Evolutionary conservation across 2,329 filamentous ascomycete species (phyloP).

Genomic region (Aureobasidium sp.): DNA sequence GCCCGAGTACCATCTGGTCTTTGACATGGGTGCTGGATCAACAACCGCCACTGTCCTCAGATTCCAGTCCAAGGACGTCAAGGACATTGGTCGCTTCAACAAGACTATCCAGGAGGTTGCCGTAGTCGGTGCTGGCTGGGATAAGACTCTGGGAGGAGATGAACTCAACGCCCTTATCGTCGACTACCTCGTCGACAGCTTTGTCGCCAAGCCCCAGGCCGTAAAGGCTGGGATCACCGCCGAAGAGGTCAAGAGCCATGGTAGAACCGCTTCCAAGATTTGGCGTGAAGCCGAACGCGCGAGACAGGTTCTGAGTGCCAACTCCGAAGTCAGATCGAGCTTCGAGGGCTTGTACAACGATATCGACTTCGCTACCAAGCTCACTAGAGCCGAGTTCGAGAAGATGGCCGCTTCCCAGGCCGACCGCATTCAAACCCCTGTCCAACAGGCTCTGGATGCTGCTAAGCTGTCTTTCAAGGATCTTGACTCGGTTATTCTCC

Average conservation of each 20-base stretch:
- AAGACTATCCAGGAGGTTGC: conserved; percentile 96
- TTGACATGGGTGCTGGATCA: conserved; percentile 95
- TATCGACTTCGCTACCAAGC: conserved; percentile 86
- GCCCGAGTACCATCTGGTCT: conserved; percentile 86
- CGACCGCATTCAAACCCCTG: conserved; percentile 57
- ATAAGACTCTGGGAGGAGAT: conserved; percentile 82
- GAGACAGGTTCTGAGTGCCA: conserved; percentile 87
- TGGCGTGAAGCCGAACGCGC: conserved; percentile 83
- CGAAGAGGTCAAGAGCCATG: conserved; percentile 62
- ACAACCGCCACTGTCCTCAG: conserved; percentile 82
- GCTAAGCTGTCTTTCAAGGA: conserved; percentile 67
- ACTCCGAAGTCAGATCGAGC: conserved; percentile 67
- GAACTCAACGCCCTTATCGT: conserved; percentile 79
- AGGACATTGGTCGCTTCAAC: conserved; percentile 87
- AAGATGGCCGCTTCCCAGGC: conserved; percentile 61
- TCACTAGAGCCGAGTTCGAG: conserved; percentile 74
- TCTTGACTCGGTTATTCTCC: conserved; percentile 83
- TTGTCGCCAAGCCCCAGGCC: conserved; percentile 57
- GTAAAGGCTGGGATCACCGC: conserved; percentile 56
- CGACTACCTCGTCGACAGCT: conserved; percentile 76
- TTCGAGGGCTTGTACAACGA: conserved; percentile 91
- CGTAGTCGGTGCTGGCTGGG: conserved; percentile 79
- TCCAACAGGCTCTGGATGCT: conserved; percentile 65
- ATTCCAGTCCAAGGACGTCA: conserved; percentile 82
- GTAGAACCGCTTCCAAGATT: conserved; percentile 80